These are phyloP conservation scores for Penicillium pulvis DNA, from an alignment of 495 filamentous ascomycete species.

Conservation along the genomic window DNA sequence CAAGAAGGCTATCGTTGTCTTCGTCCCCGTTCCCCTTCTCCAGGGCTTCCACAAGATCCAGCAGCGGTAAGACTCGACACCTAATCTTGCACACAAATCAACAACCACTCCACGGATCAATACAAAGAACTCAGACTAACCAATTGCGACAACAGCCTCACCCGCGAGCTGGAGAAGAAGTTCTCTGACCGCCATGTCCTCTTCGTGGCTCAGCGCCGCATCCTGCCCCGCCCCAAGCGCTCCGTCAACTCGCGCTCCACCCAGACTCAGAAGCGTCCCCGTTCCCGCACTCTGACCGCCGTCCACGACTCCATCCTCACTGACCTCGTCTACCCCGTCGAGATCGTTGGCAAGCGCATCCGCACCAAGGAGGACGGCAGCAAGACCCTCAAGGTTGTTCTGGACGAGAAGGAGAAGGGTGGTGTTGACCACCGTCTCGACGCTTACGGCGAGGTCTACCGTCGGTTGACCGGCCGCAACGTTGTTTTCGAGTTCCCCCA, in stretches of 20 bases:
- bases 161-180: slow-evolving; percentile 99
- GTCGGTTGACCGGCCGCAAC: slow-evolving; percentile 86
- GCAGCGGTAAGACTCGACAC: slow-evolving; percentile 76
- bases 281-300: slow-evolving; percentile 93
- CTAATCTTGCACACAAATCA: background rate
- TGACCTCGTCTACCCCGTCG: slow-evolving; percentile 98
- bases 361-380: slow-evolving; percentile 95
- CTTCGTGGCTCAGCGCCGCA: slow-evolving; percentile 97
- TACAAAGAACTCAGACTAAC: slow-evolving; percentile 9
- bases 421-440: slow-evolving; percentile 98
- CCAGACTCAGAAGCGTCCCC: slow-evolving; percentile 96
- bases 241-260: slow-evolving; percentile 89
- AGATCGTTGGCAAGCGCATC: slow-evolving; percentile 98
- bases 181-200: slow-evolving; percentile 99
- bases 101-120: background rate
- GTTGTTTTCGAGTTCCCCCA: slow-evolving; percentile 98
- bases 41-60: slow-evolving; percentile 96
- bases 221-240: slow-evolving; percentile 96
- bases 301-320: slow-evolving; percentile 95
- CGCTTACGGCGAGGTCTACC: slow-evolving; percentile 99
- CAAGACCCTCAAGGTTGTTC: slow-evolving; percentile 96
- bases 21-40: slow-evolving; percentile 98
- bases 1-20: slow-evolving; percentile 99
- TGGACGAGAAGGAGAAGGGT: slow-evolving; percentile 99
- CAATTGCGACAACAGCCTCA: slow-evolving; percentile 63